Conservation (phyloP, 116 monocot species). For the Trichopus zeylanicus region DNA sequence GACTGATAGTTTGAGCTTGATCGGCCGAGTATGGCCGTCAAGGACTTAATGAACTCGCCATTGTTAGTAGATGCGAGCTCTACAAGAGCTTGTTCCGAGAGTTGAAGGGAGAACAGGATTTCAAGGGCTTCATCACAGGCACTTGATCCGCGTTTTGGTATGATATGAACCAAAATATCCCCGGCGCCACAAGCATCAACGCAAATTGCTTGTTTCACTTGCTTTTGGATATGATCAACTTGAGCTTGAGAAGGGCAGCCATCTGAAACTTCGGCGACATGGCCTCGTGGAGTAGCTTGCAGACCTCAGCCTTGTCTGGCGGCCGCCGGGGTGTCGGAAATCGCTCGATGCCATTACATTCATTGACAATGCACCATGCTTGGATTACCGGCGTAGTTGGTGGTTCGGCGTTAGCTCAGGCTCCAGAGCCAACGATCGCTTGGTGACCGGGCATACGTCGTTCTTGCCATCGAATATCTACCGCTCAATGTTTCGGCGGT, state of each 20-base stretch:
- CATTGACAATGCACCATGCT: constrained; percentile 62
- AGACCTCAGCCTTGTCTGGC: constrained; percentile 21
- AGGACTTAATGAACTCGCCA: constrained; percentile 11
- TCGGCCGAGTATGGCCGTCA: constrained; percentile 19
- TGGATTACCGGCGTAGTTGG: constrained; percentile 82
- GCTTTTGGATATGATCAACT: constrained; percentile 33
- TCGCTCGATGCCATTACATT: constrained; percentile 44
- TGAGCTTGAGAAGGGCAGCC: constrained; percentile 23
- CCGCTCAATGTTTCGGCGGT: constrained; percentile 55
- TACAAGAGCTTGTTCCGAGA: constrained; percentile 22
- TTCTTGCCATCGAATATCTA: constrained; percentile 53
- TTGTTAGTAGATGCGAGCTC: constrained; percentile 16
- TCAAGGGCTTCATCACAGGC: constrained; percentile 32
- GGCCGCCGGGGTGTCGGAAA: constrained; percentile 68
- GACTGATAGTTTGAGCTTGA: constrained; percentile 26
- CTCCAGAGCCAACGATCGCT: constrained; percentile 21
- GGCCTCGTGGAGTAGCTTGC: constrained; percentile 22
- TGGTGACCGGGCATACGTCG: constrained; percentile 45
- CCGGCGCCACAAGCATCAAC: constrained; percentile 16
- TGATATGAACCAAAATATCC: constrained; percentile 22
- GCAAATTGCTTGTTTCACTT: constrained; percentile 32
- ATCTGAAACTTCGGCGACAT: neutral
- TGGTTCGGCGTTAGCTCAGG: constrained; percentile 65
- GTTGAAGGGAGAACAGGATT: constrained; percentile 28
- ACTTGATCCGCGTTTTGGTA: neutral